A percentile compares a stretch with the other conserved stretches of the same genome.
phyloP scores from a whole-genome alignment of 2,329 filamentous ascomycete genomes.

The Colletotrichum orbiculare region DNA sequence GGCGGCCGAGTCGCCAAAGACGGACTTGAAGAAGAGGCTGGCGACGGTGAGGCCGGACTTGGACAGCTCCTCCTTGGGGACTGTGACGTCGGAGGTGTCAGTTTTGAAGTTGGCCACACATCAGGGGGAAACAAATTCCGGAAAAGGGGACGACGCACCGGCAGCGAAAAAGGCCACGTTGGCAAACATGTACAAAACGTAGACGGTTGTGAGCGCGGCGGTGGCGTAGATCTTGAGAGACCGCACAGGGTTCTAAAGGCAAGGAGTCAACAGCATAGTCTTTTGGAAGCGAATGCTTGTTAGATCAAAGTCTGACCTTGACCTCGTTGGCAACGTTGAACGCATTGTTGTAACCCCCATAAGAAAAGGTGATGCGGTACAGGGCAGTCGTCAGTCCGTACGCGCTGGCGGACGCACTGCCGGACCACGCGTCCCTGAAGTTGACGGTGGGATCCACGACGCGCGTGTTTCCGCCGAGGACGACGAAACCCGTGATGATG shows the following conservation, averaged over 20 bases:
- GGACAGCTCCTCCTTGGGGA: constrained; percentile 62
- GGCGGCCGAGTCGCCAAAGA: constrained; percentile 62
- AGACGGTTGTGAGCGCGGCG: constrained; percentile 61
- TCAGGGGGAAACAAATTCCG: neutral
- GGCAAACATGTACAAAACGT: constrained; percentile 65
- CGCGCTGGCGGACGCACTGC: constrained; percentile 14
- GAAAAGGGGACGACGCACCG: constrained; percentile 41
- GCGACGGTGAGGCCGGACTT: constrained; percentile 65
- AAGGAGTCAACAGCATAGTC: neutral
- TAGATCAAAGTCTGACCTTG: constrained; percentile 37
- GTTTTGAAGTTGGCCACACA: neutral
- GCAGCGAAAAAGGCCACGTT: constrained; percentile 70
- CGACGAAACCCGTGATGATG: constrained; percentile 21
- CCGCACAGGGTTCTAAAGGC: constrained; percentile 63
- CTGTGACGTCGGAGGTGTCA: constrained; percentile 41
- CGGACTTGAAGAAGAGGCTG: constrained; percentile 66
- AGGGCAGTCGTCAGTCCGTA: constrained; percentile 24
- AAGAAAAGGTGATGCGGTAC: constrained; percentile 29
- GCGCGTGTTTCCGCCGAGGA: constrained; percentile 18
- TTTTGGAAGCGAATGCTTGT: neutral
- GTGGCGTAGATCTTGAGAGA: constrained; percentile 62
- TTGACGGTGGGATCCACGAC: constrained; percentile 48
- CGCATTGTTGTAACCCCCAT: constrained; percentile 64
- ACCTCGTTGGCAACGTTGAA: constrained; percentile 73
- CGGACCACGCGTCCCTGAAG: constrained; percentile 43